A percentile compares a stretch with the other conserved stretches of the same genome.
These are phyloP conservation scores for Atkinsonella hypoxylon DNA, from an alignment of 2,329 filamentous ascomycete genomes.

Conservation along the genomic window DNA sequence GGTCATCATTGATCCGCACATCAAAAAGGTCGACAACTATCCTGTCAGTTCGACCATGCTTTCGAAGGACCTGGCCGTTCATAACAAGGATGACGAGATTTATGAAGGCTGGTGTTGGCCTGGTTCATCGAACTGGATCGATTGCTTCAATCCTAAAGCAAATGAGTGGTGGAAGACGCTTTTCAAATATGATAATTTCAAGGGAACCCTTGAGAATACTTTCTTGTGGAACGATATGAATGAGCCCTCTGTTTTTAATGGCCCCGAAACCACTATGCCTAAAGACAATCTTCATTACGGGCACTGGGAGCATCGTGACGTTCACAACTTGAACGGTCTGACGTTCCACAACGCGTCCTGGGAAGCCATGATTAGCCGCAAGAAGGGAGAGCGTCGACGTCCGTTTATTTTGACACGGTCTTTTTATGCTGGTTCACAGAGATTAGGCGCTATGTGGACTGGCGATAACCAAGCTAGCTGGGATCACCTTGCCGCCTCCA, in stretches of 20 bases:
- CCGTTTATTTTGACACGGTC: constrained; percentile 90
- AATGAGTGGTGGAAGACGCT: constrained; percentile 83
- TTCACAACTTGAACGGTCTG: constrained; percentile 92
- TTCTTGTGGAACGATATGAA: constrained; percentile 99
- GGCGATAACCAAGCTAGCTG: constrained; percentile 93
- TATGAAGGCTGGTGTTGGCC: constrained; percentile 99
- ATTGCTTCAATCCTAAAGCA: constrained; percentile 88
- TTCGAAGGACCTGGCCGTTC: constrained; percentile 69
- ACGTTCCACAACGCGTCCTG: constrained; percentile 94
- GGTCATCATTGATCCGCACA: constrained; percentile 91
- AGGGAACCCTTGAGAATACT: constrained; percentile 73
- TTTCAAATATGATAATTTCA: constrained; percentile 81
- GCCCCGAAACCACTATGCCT: constrained; percentile 95
- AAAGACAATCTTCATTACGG: constrained; percentile 92
- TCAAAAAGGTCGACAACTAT: constrained; percentile 83
- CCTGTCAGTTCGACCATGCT: constrained; percentile 68
- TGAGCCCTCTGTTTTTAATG: constrained; percentile 97
- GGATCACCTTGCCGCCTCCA: constrained; percentile 77
- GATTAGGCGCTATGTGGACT: constrained; percentile 94
- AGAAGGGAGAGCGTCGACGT: constrained; percentile 72
- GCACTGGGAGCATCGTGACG: constrained; percentile 90
- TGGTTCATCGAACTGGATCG: constrained; percentile 90
- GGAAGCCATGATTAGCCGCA: constrained; percentile 69
- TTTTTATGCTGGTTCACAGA: constrained; percentile 85
- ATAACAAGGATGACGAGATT: constrained; percentile 78